Percentiles rank a stretch among this genome's conserved stretches.
Evolutionary conservation across 2,329 filamentous ascomycete species (phyloP).

Genomic region (Aspergillus brasiliensis): DNA sequence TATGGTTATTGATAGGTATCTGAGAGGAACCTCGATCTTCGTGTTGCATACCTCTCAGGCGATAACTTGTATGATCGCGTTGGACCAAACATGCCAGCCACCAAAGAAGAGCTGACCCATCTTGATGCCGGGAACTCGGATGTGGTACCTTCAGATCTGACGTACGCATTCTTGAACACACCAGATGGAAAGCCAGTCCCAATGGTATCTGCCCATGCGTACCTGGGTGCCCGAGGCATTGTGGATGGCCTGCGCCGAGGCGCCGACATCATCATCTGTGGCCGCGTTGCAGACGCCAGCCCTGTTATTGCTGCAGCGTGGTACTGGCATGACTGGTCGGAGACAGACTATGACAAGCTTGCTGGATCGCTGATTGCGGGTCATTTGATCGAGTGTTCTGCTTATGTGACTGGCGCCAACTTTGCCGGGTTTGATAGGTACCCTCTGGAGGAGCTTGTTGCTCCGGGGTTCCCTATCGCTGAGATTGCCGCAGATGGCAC

Average conservation of each 20-base stretch:
- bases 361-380: slow-evolving; percentile 56
- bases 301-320: slow-evolving; percentile 59
- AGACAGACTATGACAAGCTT: slow-evolving; percentile 52
- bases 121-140: slow-evolving; percentile 45
- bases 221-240: slow-evolving; percentile 56
- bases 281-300: slow-evolving; percentile 53
- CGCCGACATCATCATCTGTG: slow-evolving; percentile 54
- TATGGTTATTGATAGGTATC: slow-evolving; percentile 28
- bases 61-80: slow-evolving; percentile 47
- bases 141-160: slow-evolving; percentile 38
- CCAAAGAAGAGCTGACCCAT: slow-evolving; percentile 39
- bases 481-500: slow-evolving; percentile 51
- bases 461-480: slow-evolving; percentile 53
- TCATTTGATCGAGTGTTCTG: slow-evolving; percentile 58
- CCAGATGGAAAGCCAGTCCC: slow-evolving; percentile 42
- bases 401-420: slow-evolving; percentile 58
- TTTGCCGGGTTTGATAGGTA: slow-evolving; percentile 53
- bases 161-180: slow-evolving; percentile 42
- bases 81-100: slow-evolving; percentile 35
- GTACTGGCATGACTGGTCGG: slow-evolving; percentile 58
- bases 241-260: slow-evolving; percentile 45
- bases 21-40: slow-evolving; percentile 39
- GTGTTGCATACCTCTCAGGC: slow-evolving; percentile 50
- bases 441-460: slow-evolving; percentile 44
- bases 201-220: slow-evolving; percentile 50